These are phyloP conservation scores for Hypomontagnella monticulosa DNA, from an alignment of 495 filamentous ascomycete species.

Conservation along the genomic window DNA sequence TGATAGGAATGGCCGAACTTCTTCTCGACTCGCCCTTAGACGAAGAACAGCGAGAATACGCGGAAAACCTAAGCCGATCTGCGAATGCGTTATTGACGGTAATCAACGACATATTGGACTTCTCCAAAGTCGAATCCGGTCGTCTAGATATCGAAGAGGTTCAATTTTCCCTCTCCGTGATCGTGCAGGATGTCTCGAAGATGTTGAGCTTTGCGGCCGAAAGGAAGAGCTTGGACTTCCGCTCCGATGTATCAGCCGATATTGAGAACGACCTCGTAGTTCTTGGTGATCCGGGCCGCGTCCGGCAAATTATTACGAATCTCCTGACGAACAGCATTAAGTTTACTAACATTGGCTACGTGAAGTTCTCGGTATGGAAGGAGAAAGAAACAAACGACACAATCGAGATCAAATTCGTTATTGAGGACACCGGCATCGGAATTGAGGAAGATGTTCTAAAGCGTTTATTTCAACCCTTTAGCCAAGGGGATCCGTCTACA, in stretches of 20 bases:
- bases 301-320: slow-evolving; percentile 86
- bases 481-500: slow-evolving; percentile 82
- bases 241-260: slow-evolving; percentile 54
- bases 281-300: slow-evolving; percentile 79
- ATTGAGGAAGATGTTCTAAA: slow-evolving; percentile 78
- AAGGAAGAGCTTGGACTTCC: slow-evolving; percentile 67
- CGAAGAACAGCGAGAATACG: slow-evolving; percentile 75
- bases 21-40: slow-evolving; percentile 72
- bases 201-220: slow-evolving; percentile 69
- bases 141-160: slow-evolving; percentile 77
- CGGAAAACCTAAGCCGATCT: slow-evolving; percentile 81
- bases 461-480: slow-evolving; percentile 85
- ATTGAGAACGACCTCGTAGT: slow-evolving; percentile 59
- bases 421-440: slow-evolving; percentile 86
- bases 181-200: slow-evolving; percentile 75
- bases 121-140: slow-evolving; percentile 87
- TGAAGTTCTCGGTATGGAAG: slow-evolving; percentile 63
- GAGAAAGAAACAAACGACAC: slow-evolving; percentile 59
- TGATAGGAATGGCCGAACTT: slow-evolving; percentile 77
- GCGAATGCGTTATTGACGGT: slow-evolving; percentile 84
- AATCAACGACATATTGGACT: slow-evolving; percentile 90
- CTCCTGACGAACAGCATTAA: slow-evolving; percentile 90
- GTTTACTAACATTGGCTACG: slow-evolving; percentile 78
- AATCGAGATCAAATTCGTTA: slow-evolving; percentile 66
- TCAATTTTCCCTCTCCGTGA: slow-evolving; percentile 77